Evolutionary conservation across 2,329 filamentous ascomycete genomes (phyloP), one percentile per base, ranked within the genome.

Genomic region (Botrytis byssoidea): DNA sequence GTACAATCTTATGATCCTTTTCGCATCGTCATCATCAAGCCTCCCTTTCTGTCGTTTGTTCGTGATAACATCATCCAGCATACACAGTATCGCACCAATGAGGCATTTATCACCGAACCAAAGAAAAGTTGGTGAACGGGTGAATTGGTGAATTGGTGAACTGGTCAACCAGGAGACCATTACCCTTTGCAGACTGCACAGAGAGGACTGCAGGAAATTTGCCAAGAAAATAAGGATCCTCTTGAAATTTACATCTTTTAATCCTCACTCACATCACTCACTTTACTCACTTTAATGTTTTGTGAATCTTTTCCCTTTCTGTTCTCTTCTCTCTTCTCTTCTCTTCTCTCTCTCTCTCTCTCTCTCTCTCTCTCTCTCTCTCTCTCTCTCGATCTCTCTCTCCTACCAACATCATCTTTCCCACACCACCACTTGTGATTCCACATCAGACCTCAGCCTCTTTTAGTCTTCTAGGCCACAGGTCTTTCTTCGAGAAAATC

Each of bases 11-110:
- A 16, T 64, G 25, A 64, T 25, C 25, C 37, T 64, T n/a, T 20
- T 5, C 2, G 16, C 42, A 44, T 44, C 25, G 16, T 42, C 60
- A 61, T 29, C 8, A 12, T 29, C 60, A 61, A 63, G 20, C 60
- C 14, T 63, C 37, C 29, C 37, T 29, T n/a, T 8, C 8, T 14
- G 16, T 29, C 35, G 25, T 8, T n/a, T 7, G 35, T 35, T 35
- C n/a, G 37, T n/a, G 35, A 42, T 63, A 40, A n/a, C 60, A 63
- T 63, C 60, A 61, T 61, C 59, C 57, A 59, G 44, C 42, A 44
- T 20, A 18, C 16, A 18, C 5, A 6, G 20, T 20, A 7, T 44
- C 18, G 42, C 42, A 44, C 20, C 20, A 7, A 20, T 20, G 44
- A 46, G 44, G 44, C 44, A 46, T 8, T 35, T 20, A 10, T 59